Percentiles rank a stretch among this genome's conserved stretches.
These are phyloP conservation scores for Yarrowia deformans DNA, from an alignment of 805 yeast species.

Conservation along the genomic window DNA sequence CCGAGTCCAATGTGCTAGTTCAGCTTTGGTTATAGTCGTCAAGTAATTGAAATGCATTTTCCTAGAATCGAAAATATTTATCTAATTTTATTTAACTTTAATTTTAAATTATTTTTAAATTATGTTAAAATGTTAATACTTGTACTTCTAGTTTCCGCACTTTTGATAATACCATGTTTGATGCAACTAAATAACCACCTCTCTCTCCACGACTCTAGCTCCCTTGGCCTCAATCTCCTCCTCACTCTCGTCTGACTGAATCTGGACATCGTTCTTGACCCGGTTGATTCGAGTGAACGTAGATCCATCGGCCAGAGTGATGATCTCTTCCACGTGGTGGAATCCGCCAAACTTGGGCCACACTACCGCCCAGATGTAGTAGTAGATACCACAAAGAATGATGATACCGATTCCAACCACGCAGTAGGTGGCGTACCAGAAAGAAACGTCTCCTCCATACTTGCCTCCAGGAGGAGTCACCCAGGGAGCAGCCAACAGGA, in stretches of 20 bases:
- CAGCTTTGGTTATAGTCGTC: no score
- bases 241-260: not conserved
- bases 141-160: no score
- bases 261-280: constrained; percentile 7
- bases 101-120: no score
- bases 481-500: constrained; percentile 34
- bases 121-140: no score
- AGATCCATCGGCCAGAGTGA: constrained; percentile 15
- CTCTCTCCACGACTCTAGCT: not conserved
- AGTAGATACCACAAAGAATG: constrained; percentile 13
- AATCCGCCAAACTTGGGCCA: constrained; percentile 27
- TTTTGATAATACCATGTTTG: no score
- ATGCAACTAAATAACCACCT: not conserved
- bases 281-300: constrained; percentile 17
- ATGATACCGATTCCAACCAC: constrained; percentile 37
- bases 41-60: no score
- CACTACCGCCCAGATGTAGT: constrained; percentile 23
- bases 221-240: not conserved
- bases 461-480: constrained; percentile 34
- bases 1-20: no score
- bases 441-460: constrained; percentile 25
- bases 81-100: no score
- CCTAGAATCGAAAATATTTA: no score
- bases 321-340: constrained; percentile 9
- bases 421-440: constrained; percentile 38